These are phyloP conservation scores for Citrus glauca DNA, from an alignment of 345 rosid genomes.

Conservation along the genomic window DNA sequence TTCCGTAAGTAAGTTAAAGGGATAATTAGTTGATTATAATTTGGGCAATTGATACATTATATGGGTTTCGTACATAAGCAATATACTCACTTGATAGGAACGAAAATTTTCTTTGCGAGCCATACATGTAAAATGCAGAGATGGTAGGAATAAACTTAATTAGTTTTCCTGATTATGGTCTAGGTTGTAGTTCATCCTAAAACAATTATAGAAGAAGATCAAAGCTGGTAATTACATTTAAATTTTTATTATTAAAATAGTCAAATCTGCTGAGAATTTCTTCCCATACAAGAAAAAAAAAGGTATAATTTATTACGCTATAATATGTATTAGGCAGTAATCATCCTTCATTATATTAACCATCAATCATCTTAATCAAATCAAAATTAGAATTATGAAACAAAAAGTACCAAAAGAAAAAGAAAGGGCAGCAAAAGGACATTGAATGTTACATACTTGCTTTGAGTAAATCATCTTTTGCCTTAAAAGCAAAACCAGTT, in stretches of 20 bases:
- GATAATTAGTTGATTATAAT: not conserved
- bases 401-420: not conserved
- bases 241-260: not conserved
- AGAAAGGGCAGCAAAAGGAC: not conserved
- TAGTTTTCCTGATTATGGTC: not conserved
- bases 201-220: not conserved
- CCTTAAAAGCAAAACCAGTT: slow-evolving; percentile 8
- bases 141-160: not conserved
- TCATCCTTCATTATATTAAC: not conserved
- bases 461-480: not conserved
- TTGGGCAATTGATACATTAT: not conserved
- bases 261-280: not conserved
- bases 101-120: not conserved
- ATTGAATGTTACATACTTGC: not conserved
- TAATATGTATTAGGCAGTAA: not conserved
- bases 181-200: not conserved
- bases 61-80: not conserved
- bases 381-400: not conserved
- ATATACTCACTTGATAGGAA: not conserved
- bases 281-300: not conserved
- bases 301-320: not conserved
- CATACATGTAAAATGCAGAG: not conserved
- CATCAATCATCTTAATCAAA: not conserved
- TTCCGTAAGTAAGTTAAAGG: not conserved
- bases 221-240: not conserved